Conservation (phyloP, 2,329 filamentous ascomycete genomes). For the Fusarium pseudograminearum region DNA sequence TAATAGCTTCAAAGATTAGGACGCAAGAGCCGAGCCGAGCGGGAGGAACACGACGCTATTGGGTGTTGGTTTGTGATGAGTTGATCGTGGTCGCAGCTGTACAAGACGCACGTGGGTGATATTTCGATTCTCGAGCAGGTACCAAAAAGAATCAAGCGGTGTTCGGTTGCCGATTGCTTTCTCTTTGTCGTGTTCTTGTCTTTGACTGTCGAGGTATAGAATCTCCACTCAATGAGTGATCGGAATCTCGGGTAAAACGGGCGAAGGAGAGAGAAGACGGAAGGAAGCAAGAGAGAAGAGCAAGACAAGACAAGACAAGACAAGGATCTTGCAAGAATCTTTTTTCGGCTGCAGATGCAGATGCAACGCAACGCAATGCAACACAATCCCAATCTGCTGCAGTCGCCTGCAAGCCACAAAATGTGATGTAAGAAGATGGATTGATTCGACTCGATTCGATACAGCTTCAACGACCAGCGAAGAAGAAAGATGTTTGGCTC, state of each 20-base stretch:
- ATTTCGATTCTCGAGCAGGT: neutral
- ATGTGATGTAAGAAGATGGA: conserved; percentile 35
- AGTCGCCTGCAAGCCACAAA: conserved; percentile 29
- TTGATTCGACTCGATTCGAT: conserved; percentile 12
- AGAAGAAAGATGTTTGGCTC: conserved; percentile 19
- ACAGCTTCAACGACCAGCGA: conserved; percentile 37
- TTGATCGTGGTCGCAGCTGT: conserved; percentile 41
- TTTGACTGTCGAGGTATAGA: neutral
- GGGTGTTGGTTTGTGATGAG: conserved; percentile 44
- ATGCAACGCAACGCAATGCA: conserved; percentile 30
- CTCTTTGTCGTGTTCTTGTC: neutral
- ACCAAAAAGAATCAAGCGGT: neutral
- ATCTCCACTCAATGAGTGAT: conserved; percentile 1
- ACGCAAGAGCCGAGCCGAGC: conserved; percentile 43
- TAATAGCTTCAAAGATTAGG: conserved; percentile 22
- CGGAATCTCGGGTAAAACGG: conserved; percentile 1
- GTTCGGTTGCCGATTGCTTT: neutral
- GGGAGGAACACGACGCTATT: conserved; percentile 44
- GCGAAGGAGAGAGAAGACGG: conserved; percentile 5
- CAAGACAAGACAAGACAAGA: conserved; percentile 9
- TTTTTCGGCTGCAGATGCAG: conserved; percentile 36
- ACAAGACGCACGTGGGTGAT: conserved; percentile 44
- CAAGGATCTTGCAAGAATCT: conserved; percentile 27
- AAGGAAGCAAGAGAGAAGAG: conserved; percentile 5
- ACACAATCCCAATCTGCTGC: conserved; percentile 22